phyloP scores from a whole-genome alignment of 768 basidiomycete genomes.

The Collybiopsis confluens region DNA sequence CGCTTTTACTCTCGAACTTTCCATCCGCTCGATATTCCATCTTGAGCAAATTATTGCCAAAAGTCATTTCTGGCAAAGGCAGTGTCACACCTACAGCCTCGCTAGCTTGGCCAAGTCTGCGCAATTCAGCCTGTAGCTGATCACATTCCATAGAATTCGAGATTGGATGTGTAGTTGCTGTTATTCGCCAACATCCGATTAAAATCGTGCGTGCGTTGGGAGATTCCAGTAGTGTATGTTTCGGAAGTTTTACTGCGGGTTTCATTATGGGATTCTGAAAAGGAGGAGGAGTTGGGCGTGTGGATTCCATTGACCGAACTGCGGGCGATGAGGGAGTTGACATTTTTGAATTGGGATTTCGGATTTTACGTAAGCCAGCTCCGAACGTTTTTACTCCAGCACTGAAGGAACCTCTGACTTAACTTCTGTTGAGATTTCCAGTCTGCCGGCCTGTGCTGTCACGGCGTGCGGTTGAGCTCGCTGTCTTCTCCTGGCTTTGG shows the following conservation, averaged over 20 bases:
- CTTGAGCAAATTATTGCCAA: constrained; percentile 75
- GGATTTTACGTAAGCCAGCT: too few relatives aligned
- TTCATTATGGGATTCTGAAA: constrained; percentile 28
- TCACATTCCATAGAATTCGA: constrained; percentile 71
- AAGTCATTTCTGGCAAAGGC: constrained; percentile 95
- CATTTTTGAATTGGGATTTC: too few relatives aligned
- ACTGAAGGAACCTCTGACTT: too few relatives aligned
- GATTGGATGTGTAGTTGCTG: constrained; percentile 31
- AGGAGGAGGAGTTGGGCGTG: too few relatives aligned
- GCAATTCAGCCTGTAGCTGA: constrained; percentile 54
- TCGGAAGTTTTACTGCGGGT: constrained; percentile 44
- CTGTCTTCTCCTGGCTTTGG: too few relatives aligned
- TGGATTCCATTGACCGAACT: too few relatives aligned
- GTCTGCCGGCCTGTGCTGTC: too few relatives aligned
- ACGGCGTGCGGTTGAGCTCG: too few relatives aligned
- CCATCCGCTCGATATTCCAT: constrained; percentile 62
- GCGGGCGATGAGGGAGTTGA: too few relatives aligned
- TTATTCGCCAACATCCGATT: constrained; percentile 26
- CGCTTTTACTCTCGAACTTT: background rate
- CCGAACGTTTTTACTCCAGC: too few relatives aligned
- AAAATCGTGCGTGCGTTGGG: constrained; percentile 67
- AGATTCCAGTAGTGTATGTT: constrained; percentile 65
- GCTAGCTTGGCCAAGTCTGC: constrained; percentile 14
- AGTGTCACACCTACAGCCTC: constrained; percentile 49
- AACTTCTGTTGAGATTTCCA: too few relatives aligned